Conservation (phyloP, 163 green algal species). For the Volvox carteri region DNA sequence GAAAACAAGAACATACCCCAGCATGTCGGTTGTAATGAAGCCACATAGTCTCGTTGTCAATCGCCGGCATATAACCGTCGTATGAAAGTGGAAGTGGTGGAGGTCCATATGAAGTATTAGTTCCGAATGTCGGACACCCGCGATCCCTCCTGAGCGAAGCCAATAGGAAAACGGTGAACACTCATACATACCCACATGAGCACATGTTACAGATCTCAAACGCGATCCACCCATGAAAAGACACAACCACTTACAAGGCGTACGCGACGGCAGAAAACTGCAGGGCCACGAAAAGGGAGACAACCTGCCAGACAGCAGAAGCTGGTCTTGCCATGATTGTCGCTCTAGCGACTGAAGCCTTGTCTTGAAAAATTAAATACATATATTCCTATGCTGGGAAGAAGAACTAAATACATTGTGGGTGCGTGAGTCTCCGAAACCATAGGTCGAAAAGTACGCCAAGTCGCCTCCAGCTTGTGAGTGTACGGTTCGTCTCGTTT, state of each 20-base stretch:
- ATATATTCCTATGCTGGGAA: too few relatives aligned
- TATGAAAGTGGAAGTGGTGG: conserved; percentile 56
- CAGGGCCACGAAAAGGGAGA: not conserved
- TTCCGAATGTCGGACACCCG: not conserved
- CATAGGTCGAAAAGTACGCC: too few relatives aligned
- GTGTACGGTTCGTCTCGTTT: too few relatives aligned
- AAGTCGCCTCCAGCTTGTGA: too few relatives aligned
- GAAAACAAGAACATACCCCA: conserved; percentile 12
- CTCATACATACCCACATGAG: too few relatives aligned
- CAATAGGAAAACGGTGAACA: not conserved
- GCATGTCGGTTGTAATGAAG: conserved; percentile 58
- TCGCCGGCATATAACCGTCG: conserved; percentile 52
- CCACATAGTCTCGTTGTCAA: conserved; percentile 60
- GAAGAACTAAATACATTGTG: too few relatives aligned
- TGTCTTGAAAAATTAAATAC: too few relatives aligned
- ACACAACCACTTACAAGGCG: not conserved
- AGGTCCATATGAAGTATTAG: conserved; percentile 16
- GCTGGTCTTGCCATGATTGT: not conserved
- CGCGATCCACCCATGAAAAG: not conserved
- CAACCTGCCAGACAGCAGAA: not conserved
- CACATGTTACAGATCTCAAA: not conserved
- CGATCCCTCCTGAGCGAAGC: too few relatives aligned
- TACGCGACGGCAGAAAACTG: not conserved
- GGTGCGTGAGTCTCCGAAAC: too few relatives aligned
- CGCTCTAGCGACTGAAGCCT: too few relatives aligned